Conservation (phyloP, 2,329 filamentous ascomycete species). For the Hymenoscyphus fraxineus region DNA sequence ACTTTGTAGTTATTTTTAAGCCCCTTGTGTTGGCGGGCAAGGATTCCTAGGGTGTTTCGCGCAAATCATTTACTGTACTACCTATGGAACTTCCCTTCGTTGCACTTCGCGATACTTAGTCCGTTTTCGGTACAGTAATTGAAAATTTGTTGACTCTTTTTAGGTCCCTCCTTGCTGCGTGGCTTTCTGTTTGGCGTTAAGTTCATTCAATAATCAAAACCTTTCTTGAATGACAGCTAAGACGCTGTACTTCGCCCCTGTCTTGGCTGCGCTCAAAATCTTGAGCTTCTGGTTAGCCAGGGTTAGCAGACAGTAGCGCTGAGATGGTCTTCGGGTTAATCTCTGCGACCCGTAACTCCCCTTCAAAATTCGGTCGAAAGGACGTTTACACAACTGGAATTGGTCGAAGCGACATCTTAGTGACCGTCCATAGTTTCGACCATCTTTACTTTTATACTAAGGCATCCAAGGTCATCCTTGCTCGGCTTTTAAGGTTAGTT, state of each 20-base stretch:
- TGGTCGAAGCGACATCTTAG: background rate
- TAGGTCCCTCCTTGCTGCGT: background rate
- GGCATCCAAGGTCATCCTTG: background rate
- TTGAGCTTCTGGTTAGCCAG: too few species aligned
- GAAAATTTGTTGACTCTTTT: background rate
- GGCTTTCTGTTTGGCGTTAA: background rate
- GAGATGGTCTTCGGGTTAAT: background rate
- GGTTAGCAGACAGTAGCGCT: background rate
- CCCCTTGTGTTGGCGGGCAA: too few species aligned
- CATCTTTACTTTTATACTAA: background rate
- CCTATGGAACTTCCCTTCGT: too few species aligned
- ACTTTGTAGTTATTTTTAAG: too few species aligned
- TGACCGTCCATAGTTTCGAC: slow-evolving; percentile 2
- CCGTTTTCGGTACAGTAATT: background rate
- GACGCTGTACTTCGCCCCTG: background rate
- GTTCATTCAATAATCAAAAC: background rate
- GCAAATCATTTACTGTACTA: too few species aligned
- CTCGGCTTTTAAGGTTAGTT: background rate
- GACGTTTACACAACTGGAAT: background rate
- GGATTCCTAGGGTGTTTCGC: too few species aligned
- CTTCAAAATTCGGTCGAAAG: background rate
- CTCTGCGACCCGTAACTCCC: background rate
- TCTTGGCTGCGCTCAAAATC: background rate
- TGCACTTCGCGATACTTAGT: background rate
- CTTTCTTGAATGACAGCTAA: background rate